These are phyloP conservation scores for Pythium grandisporangium DNA, from an alignment of 352 stramenopile species.

Conservation along the genomic window DNA sequence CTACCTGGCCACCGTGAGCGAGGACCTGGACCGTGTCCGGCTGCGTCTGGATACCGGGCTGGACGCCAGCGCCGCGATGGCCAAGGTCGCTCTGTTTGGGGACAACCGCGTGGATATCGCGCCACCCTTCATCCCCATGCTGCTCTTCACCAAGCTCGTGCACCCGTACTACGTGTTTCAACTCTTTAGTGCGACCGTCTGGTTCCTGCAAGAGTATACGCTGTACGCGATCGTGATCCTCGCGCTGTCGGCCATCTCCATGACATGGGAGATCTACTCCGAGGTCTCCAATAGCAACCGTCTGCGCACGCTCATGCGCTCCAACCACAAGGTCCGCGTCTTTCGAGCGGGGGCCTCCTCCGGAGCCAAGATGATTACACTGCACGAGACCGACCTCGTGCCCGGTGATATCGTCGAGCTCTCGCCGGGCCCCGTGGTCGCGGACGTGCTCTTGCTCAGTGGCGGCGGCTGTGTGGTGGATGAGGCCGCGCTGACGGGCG, in stretches of 20 bases:
- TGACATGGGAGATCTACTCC: constrained; percentile 39
- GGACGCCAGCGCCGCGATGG: constrained; percentile 3
- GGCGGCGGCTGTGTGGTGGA: constrained; percentile 30
- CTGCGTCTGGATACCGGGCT: constrained; percentile 20
- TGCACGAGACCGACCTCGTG: constrained; percentile 30
- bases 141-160: constrained; percentile 45
- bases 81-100: constrained; percentile 25
- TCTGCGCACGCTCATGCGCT: constrained; percentile 27
- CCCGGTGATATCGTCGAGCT: constrained; percentile 39
- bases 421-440: constrained; percentile 14
- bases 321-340: constrained; percentile 23
- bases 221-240: constrained; percentile 36
- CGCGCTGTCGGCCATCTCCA: constrained; percentile 21
- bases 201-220: constrained; percentile 33
- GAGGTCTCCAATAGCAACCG: constrained; percentile 33
- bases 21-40: constrained; percentile 15
- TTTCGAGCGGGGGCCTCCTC: constrained; percentile 6
- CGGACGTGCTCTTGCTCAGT: constrained; percentile 31
- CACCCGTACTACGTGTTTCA: constrained; percentile 63
- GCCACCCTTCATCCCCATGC: constrained; percentile 14
- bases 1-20: constrained; percentile 25
- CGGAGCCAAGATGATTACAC: constrained; percentile 2
- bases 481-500: constrained; percentile 36
- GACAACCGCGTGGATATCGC: constrained; percentile 34
- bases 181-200: constrained; percentile 37